Conservation (phyloP, 108 stramenopile species). For the Epithemia pelagica region DNA sequence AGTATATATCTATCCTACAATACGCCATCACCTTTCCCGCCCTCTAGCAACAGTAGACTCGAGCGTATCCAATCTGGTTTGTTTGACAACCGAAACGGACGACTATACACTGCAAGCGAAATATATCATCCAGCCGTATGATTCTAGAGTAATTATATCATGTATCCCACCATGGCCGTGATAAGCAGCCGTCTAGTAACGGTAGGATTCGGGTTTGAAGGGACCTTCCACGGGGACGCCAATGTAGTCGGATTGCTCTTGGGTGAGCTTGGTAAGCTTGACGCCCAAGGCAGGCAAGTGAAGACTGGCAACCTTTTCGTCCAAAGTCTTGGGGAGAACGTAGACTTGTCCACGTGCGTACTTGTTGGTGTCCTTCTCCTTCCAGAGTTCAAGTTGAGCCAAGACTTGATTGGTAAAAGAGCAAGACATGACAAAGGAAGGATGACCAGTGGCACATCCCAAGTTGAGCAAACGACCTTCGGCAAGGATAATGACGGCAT, state of each 20-base stretch:
- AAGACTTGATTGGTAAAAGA: conserved; percentile 99
- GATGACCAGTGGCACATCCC: conserved; percentile 99
- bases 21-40: no score
- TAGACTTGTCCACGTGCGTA: conserved; percentile 95
- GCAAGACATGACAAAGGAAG: conserved; percentile 99
- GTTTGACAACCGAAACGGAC: no score
- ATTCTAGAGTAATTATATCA: no score
- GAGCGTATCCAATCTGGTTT: no score
- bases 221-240: conserved; percentile 90
- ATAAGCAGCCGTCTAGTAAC: conserved; percentile 96
- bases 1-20: no score
- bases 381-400: conserved; percentile 98
- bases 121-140: no score
- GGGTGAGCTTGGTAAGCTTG: conserved; percentile 88
- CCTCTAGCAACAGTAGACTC: no score
- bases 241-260: conserved; percentile 97
- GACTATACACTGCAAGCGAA: no score
- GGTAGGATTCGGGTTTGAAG: conserved; percentile 99
- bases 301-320: conserved; percentile 99
- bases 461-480: conserved; percentile 99
- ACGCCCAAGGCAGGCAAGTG: conserved; percentile 93
- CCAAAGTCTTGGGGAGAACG: conserved; percentile 96
- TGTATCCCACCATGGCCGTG: no score
- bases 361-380: conserved; percentile 88
- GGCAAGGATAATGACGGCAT: conserved; percentile 95